phyloP scores from a whole-genome alignment of 1,139 yeast species.

The Tardiomyces depauwii region DNA sequence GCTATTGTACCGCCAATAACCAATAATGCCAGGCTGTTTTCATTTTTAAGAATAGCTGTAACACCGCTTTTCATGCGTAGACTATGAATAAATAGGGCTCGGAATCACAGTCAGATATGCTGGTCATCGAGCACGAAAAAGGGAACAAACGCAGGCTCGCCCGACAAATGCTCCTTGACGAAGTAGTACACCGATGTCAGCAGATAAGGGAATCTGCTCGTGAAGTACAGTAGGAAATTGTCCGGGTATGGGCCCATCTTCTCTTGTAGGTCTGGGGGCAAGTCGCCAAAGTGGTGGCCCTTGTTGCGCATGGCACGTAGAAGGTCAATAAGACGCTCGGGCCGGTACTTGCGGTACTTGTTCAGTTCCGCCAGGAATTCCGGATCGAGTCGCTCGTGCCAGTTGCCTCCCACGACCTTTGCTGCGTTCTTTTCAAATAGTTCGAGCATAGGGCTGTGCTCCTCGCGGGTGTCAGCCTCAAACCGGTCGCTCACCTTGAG shows the following conservation, averaged over 20 bases:
- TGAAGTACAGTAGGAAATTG: conserved; percentile 73
- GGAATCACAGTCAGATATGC: not conserved
- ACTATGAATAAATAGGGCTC: too few relatives aligned
- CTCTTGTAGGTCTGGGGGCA: conserved; percentile 48
- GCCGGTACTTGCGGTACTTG: conserved; percentile 78
- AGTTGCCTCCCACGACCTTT: conserved; percentile 51
- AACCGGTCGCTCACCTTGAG: conserved; percentile 83
- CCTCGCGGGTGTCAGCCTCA: conserved; percentile 80
- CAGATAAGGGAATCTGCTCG: conserved; percentile 61
- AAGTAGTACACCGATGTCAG: conserved; percentile 66
- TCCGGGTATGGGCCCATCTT: conserved; percentile 73
- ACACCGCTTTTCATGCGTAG: too few relatives aligned
- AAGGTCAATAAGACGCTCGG: conserved; percentile 69
- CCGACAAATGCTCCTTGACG: conserved; percentile 42
- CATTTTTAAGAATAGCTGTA: too few relatives aligned
- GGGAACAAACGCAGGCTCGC: conserved; percentile 50
- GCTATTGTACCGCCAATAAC: too few relatives aligned
- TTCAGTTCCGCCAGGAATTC: conserved; percentile 74
- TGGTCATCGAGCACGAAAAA: conserved; percentile 28
- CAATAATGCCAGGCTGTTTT: too few relatives aligned
- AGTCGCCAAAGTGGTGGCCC: conserved; percentile 84
- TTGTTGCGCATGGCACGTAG: conserved; percentile 85
- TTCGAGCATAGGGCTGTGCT: conserved; percentile 57
- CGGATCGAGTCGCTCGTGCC: conserved; percentile 67
- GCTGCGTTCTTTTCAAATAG: conserved; percentile 48